Evolutionary conservation across 2,329 filamentous ascomycete genomes (phyloP), one percentile per base, ranked within the genome.

Genomic region (Lecanicillium sp.): DNA sequence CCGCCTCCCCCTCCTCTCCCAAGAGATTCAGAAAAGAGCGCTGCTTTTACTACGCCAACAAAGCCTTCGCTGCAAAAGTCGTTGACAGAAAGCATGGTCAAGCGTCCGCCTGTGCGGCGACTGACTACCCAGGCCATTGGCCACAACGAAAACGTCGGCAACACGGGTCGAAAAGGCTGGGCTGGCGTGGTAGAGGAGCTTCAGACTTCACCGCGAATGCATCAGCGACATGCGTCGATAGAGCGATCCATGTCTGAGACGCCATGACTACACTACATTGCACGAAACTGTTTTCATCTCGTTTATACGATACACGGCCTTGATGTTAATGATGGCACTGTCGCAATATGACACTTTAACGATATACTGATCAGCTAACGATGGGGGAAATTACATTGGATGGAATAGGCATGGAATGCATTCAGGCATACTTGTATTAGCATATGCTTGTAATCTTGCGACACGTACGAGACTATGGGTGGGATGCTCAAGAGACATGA

Each of bases 151-250:
- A 63, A 64, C 32, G 58, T 67, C 25, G 62, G 63, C 32, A 59
- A 60, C 29, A 60, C 60, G 15, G 72, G 75, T 37, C 68, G 69
- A 38, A 60, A 62, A 44, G 75, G 75, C 18, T 82, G 78, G 78
- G 71, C 73, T 15, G 75, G 75, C 18, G 76, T 82, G 5, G 73
- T 82, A 16, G 64, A 73, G 38, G 78, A 82, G 50, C 59, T 82
- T 35, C 76, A 80, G 53, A 70, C 60, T 40, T 78, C 73, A 17
- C 78, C 77, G 3, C 56, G 71, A 40, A 68, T 82, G 63, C 73
- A 76, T 35, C 71, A 76, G 49, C 67, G 78, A 13, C 75, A 76
- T 51, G 72, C 74, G n/a, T 78, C 72, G 7, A 73, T 80, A 49
- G 78, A 81, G 55, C 64, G 63, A 47, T 61, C 72, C 43, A 77